These are phyloP conservation scores for Amanita exitialis DNA, from an alignment of 768 basidiomycete genomes.

Conservation along the genomic window DNA sequence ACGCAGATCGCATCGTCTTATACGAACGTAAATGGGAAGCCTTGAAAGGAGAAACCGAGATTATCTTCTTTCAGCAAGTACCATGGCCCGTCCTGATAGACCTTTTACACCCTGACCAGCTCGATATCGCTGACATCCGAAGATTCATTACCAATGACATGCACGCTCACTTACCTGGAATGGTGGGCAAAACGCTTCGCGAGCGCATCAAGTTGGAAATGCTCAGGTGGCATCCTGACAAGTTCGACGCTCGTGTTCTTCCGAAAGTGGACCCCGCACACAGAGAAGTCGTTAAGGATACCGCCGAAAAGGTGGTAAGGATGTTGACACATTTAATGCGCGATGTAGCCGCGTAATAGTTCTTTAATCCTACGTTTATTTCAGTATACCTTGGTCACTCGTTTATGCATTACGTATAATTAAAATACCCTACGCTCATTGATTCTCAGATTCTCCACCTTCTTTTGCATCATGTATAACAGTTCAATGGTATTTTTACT, in stretches of 20 bases:
- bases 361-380: not conserved
- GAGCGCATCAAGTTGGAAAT: slow-evolving; percentile 34
- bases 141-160: slow-evolving; percentile 27
- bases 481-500: not conserved
- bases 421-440: not conserved
- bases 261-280: slow-evolving; percentile 23
- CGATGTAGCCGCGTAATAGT: not conserved
- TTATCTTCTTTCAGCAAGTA: slow-evolving; percentile 21
- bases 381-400: not conserved
- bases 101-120: slow-evolving; percentile 16
- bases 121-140: slow-evolving; percentile 23
- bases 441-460: not conserved
- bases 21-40: slow-evolving; percentile 29
- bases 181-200: slow-evolving; percentile 20
- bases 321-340: slow-evolving; percentile 21
- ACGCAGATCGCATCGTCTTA: slow-evolving; percentile 11
- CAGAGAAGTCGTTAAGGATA: slow-evolving; percentile 20
- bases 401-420: not conserved
- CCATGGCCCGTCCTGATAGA: slow-evolving; percentile 33
- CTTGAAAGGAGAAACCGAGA: slow-evolving; percentile 15
- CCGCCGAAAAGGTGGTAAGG: slow-evolving; percentile 28
- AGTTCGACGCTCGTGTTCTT: slow-evolving; percentile 29
- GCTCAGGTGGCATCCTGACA: slow-evolving; percentile 48
- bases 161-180: slow-evolving; percentile 11
- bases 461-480: not conserved